phyloP scores from a whole-genome alignment of 257 asterid species.

The Solanum sitiens region DNA sequence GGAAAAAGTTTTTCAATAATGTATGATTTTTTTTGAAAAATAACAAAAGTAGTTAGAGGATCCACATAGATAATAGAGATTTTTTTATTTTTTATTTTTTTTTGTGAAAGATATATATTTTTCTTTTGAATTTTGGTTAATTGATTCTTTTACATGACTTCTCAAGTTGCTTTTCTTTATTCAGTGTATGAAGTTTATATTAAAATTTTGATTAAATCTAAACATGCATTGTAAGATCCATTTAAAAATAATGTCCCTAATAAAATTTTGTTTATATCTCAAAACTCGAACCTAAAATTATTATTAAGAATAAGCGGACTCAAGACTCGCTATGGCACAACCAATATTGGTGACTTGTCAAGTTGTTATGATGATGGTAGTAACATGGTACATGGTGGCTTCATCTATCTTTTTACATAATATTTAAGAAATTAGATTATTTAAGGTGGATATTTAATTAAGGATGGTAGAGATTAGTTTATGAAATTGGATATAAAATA shows the following conservation, averaged over 20 bases:
- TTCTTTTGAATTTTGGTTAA: not conserved
- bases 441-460: not conserved
- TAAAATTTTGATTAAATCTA: too few relatives aligned
- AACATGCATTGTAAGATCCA: too few relatives aligned
- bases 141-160: not conserved
- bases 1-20: not conserved
- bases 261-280: too few relatives aligned
- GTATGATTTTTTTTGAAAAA: not conserved
- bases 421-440: not conserved
- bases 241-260: accelerated
- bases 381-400: not conserved
- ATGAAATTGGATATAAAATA: not conserved
- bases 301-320: too few relatives aligned
- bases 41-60: not conserved
- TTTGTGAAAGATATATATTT: not conserved
- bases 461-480: not conserved
- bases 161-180: not conserved
- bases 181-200: accelerated
- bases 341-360: not conserved
- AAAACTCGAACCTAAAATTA: accelerated
- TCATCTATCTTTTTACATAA: not conserved
- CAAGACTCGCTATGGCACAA: not conserved
- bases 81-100: not conserved
- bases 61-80: not conserved
- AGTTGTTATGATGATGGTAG: not conserved